Conservation (phyloP, 2,329 filamentous ascomycete genomes). For the Penicillium sp. region DNA sequence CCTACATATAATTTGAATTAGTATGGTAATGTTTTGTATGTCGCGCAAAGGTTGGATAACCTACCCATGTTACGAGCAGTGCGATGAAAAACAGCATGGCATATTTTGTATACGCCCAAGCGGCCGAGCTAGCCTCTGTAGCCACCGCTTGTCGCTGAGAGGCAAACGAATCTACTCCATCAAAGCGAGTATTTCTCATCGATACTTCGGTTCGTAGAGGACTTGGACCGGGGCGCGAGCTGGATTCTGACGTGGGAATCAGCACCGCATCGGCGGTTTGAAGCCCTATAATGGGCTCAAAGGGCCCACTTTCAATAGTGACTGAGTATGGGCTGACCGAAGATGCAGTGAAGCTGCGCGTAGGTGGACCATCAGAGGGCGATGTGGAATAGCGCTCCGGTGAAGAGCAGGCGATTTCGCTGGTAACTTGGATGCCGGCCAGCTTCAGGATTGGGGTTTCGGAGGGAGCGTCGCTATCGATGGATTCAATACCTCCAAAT, state of each 20-base stretch:
- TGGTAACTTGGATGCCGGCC: slow-evolving; percentile 64
- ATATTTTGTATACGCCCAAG: slow-evolving; percentile 41
- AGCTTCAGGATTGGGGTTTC: slow-evolving; percentile 49
- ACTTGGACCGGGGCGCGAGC: not conserved
- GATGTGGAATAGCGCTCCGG: slow-evolving; percentile 10
- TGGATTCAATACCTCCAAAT: slow-evolving; percentile 50
- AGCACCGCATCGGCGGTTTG: not conserved
- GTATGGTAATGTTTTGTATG: not conserved
- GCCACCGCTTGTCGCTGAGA: slow-evolving; percentile 16
- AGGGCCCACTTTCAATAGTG: slow-evolving; percentile 29
- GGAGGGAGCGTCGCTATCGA: slow-evolving; percentile 40
- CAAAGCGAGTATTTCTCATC: not conserved
- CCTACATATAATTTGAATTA: slow-evolving; percentile 41
- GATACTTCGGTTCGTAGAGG: slow-evolving; percentile 1
- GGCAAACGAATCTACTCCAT: slow-evolving; percentile 1
- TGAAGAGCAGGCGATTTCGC: slow-evolving; percentile 42
- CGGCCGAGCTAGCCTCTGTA: slow-evolving; percentile 36
- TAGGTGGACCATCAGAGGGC: not conserved
- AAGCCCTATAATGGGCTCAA: not conserved
- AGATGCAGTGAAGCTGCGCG: slow-evolving; percentile 3
- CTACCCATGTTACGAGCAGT: slow-evolving; percentile 43
- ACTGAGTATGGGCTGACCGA: slow-evolving; percentile 32
- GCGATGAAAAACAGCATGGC: slow-evolving; percentile 43
- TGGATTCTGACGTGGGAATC: not conserved
- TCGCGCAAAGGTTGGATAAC: not conserved